Evolutionary conservation across 495 filamentous ascomycete species (phyloP), one percentile per base, ranked within the genome.

Genomic region (Chaetomium tenue): DNA sequence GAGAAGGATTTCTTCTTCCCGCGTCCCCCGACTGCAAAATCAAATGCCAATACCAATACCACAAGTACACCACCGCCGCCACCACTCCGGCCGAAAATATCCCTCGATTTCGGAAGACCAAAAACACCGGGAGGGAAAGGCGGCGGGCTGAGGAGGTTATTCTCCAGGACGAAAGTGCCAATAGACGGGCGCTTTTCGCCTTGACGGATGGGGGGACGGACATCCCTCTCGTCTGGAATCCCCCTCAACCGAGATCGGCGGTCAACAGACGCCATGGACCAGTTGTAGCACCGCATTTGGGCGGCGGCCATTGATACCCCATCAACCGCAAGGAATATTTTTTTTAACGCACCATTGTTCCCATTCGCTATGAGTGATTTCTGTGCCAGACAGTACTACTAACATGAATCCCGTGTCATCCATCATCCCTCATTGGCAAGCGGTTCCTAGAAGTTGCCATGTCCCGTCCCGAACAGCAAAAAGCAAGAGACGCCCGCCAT

Each of bases 71-170:
- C 51, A 11, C 11, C 33, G n/a, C 28, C 51, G 7, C 9, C 33
- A 9, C 46, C 46, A n/a, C 33, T 62, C 5, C 22, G 50, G 18
- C 12, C 60, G 1, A 55, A 62, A 26, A 30, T 46, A 11, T 56
- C 60, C 2, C 3, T 63, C 22, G 60, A 56, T 22, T 15, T 15
- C 0, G 60, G 51, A 9, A 3, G 37, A 6, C 63, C 63, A 13
- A 71, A 70, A 53, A 67, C 67, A 18, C 46, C 65, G 0, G 61
- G 63, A 8, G 66, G 57, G 18, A 63, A 64, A n/a, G 60, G 58
- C 3, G 66, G 71, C 11, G 68, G 68, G 48, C 40, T 75, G 4
- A 65, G 71, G 56, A 64, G 68, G 60, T 60, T 75, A 0, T 75
- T 75, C 63, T 20, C 28, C n/a, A 51, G 58, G 46, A 11, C 46